These are phyloP conservation scores for Orbilia ellipsospora DNA, from an alignment of 2,329 filamentous ascomycete species.

Conservation along the genomic window DNA sequence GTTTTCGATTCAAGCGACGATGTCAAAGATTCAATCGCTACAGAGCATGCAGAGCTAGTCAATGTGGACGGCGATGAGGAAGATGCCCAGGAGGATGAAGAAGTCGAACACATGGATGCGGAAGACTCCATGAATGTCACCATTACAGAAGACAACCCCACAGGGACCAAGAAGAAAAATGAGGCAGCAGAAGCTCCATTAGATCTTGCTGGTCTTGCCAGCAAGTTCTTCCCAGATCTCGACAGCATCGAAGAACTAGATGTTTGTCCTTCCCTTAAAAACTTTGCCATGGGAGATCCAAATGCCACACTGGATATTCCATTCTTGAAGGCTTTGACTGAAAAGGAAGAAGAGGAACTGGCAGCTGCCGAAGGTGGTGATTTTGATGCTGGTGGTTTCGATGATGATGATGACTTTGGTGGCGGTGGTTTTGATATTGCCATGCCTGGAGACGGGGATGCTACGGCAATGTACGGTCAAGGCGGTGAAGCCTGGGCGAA, in stretches of 20 bases:
- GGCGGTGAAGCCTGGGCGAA: conserved; percentile 95
- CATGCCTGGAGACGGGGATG: conserved; percentile 75
- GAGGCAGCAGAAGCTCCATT: conserved; percentile 74
- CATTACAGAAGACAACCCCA: conserved; percentile 60
- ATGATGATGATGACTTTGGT: conserved; percentile 81
- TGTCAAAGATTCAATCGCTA: conserved; percentile 67
- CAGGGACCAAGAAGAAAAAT: conserved; percentile 63
- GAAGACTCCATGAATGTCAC: conserved; percentile 57
- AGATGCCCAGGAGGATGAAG: conserved; percentile 28
- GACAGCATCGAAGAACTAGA: conserved; percentile 82
- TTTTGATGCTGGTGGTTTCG: conserved; percentile 76
- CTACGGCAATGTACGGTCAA: conserved; percentile 84
- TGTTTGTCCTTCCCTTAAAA: conserved; percentile 93
- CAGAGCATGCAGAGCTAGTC: conserved; percentile 58
- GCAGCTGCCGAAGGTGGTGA: conserved; percentile 66
- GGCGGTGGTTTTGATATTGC: conserved; percentile 83
- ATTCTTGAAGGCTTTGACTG: conserved; percentile 86
- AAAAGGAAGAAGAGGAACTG: conserved; percentile 71
- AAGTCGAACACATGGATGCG: conserved; percentile 62
- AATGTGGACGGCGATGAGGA: conserved; percentile 58
- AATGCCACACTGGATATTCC: conserved; percentile 84
- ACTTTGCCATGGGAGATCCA: conserved; percentile 88
- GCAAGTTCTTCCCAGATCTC: conserved; percentile 87
- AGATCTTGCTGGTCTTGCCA: conserved; percentile 78
- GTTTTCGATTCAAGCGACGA: conserved; percentile 99